Evolutionary conservation across 2,329 filamentous ascomycete species (phyloP), one percentile per base, ranked within the genome.

Genomic region (Anisogramma anomala): DNA sequence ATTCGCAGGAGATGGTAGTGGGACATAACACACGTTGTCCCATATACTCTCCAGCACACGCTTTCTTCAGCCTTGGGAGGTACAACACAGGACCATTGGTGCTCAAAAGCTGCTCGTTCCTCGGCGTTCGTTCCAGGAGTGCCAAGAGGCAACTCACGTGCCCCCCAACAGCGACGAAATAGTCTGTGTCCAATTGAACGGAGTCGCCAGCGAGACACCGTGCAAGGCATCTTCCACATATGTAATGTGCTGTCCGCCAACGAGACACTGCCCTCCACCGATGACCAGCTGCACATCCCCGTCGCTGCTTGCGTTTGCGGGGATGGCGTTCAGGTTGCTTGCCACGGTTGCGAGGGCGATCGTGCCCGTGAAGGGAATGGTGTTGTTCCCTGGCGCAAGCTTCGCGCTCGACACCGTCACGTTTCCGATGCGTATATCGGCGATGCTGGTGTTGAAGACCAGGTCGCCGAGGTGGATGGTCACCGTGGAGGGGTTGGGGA

Each of bases 321-420:
- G 3, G 13, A 31, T 31, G 3, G 28, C 10, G 28, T n/a, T 31
- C 28, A 31, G 14, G 8, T 40, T 40, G 11, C 9, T 14, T 3
- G 34, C 9, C 15, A 40, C 31, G 7, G 30, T 40, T 14, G 26
- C 27, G 15, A 40, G 8, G 25, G 33, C 38, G 10, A 40, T 34
- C 4, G 23, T 34, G 11, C 38, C 38, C 4, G 38, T 34, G n/a
- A 40, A 40, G 6, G 38, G 38, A n/a, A 40, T 20, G 7, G 38
- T 40, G 7, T 40, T 40, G 18, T 40, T 40, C 11, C 38, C 38
- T 17, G 33, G 38, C 14, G 27, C 18, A n/a, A 40, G 31, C 11
- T 22, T 34, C 3, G 38, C 31, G 15, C 34, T 19, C n/a, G 38
- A 34, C 3, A 40, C 26, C n/a, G 22, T 34, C 31, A 40, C 33